Conservation (phyloP, 2,329 filamentous ascomycete species). For the Scortechinia acanthostroma region DNA sequence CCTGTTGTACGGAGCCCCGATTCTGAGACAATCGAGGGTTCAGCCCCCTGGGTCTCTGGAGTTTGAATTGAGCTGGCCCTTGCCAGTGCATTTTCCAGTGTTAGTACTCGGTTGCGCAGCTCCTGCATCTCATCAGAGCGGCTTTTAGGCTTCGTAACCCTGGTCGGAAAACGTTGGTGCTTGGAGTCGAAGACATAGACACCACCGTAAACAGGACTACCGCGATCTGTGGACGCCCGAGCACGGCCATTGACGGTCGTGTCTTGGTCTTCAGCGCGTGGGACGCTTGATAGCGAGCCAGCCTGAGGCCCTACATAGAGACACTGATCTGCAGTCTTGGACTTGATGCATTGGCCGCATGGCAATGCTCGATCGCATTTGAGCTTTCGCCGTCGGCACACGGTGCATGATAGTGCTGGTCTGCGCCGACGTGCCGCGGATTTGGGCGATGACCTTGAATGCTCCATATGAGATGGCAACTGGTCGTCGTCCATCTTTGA, state of each 20-base stretch:
- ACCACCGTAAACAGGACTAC: neutral
- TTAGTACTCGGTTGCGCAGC: neutral
- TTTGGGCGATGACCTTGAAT: too few relatives aligned
- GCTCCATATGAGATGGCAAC: too few relatives aligned
- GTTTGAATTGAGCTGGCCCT: neutral
- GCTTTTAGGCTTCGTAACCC: neutral
- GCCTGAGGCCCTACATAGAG: conserved; percentile 5
- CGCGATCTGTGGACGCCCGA: too few relatives aligned
- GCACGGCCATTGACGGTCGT: too few relatives aligned
- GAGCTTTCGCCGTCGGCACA: conserved; percentile 9
- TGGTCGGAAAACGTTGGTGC: neutral
- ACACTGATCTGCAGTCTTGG: conserved; percentile 8
- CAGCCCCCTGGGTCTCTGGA: neutral
- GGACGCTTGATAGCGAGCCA: too few relatives aligned
- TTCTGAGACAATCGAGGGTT: neutral
- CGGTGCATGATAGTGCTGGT: conserved; percentile 6
- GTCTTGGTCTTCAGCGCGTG: too few relatives aligned
- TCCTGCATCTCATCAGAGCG: neutral
- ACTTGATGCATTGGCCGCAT: conserved; percentile 9
- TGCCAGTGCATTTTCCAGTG: neutral
- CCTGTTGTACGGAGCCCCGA: neutral
- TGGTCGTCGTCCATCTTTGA: too few relatives aligned
- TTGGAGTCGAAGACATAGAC: neutral
- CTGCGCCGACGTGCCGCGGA: neutral
- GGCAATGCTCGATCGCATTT: conserved; percentile 10